A percentile compares a stretch with the other conserved stretches of the same genome.
Conservation (phyloP, 768 basidiomycete genomes). For the Rhodotorula kratochvilovae region DNA sequence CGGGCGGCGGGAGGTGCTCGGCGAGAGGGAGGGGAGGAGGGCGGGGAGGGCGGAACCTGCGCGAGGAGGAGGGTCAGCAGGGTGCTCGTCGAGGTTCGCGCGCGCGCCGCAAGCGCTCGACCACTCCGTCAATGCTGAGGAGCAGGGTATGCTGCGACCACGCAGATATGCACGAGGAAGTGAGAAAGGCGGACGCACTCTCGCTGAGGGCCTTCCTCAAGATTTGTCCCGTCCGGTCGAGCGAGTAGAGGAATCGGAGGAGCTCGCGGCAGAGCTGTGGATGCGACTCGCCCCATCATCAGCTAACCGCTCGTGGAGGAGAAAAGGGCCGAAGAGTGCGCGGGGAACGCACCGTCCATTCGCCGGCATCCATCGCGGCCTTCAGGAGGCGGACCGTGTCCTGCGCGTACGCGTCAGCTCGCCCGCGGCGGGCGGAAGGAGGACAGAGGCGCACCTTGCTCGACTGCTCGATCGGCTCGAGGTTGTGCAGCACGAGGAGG, state of each 20-base stretch:
- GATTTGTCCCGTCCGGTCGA: constrained; percentile 72
- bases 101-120: too few species aligned
- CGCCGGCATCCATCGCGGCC: constrained; percentile 67
- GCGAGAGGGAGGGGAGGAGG: neutral
- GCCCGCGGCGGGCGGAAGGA: accelerated
- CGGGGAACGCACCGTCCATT: constrained; percentile 57
- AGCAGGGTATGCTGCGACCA: too few species aligned
- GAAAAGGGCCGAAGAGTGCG: too few species aligned
- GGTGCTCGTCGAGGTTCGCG: too few species aligned
- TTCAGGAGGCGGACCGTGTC: constrained; percentile 77
- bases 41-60: neutral
- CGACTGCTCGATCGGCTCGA: constrained; percentile 77
- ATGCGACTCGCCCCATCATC: neutral
- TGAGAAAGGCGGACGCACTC: constrained; percentile 3
- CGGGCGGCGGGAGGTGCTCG: neutral
- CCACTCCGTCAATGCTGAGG: too few species aligned
- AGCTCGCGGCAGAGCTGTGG: constrained; percentile 76
- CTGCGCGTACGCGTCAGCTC: neutral
- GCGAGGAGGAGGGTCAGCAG: neutral
- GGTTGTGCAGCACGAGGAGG: constrained; percentile 83
- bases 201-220: constrained; percentile 38
- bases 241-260: constrained; percentile 82
- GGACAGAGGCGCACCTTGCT: constrained; percentile 50
- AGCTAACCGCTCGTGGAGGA: neutral
- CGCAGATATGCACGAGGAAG: neutral